Evolutionary conservation across 208 protist species (phyloP), one percentile per base, ranked within the genome.

Genomic region (Leptomonas pyrrhocoris): DNA sequence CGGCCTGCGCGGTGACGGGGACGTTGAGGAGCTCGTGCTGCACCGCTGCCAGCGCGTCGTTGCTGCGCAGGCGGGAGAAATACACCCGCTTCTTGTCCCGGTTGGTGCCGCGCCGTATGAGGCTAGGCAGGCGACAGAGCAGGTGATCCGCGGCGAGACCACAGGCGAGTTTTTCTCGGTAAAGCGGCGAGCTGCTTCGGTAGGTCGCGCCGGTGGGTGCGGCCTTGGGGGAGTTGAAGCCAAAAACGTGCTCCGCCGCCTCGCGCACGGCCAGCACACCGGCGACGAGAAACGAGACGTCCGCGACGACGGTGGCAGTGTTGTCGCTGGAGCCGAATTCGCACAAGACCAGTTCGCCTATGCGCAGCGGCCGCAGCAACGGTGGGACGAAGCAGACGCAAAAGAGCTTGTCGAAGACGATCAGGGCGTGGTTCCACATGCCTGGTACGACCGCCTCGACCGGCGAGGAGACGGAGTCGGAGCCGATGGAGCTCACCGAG

Each of bases 71-170:
- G 40, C 78, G 82, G 4, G 86, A 74, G 55, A 89, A 92, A 62
- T 94, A 92, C 28, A 92, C 45, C 19, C 77, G 62, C 61, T 94
- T 94, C 66, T 89, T 92, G 50, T 90, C 86, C 16, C 87, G 87
- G 64, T 94, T 94, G 46, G 89, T 82, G 56, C 86, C 86, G 38
- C 86, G 77, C 9, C 89, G 84, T 43, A 87, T 54, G 15, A 94
- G 63, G 19, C 77, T 75, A 9, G 89, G 89, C 51, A 94, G 79
- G 13, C 89, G 89, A 11, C 79, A 50, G 15, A 91, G 36, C 48
- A 31, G 51, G 38, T 74, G 61, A 36, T 85, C 79, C 0, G 18
- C n/a, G 6, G 58, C 27, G 3, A 81, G 46, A 48, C 82, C 74
- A 23, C 64, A 61, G 11, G n/a, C 27, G 18, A 51, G 31, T 25